phyloP scores from a whole-genome alignment of 805 yeast species.

The Wickerhamiella sergipiensis region DNA sequence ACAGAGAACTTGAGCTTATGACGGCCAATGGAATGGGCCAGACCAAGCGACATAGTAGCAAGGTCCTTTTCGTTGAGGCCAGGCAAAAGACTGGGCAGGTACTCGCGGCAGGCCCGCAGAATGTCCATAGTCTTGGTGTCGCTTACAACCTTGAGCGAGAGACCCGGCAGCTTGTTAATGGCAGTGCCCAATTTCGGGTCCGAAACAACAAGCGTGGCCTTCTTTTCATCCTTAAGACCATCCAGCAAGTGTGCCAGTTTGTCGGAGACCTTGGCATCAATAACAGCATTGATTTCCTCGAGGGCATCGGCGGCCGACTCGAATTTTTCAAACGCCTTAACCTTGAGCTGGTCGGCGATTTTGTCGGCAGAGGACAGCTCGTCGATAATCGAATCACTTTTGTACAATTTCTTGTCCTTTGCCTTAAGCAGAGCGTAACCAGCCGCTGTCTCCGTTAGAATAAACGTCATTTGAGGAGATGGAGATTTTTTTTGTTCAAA shows the following conservation, averaged over 20 bases:
- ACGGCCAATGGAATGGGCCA: conserved; percentile 97
- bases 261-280: conserved; percentile 86
- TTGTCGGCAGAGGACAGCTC: conserved; percentile 74
- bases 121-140: conserved; percentile 92
- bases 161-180: conserved; percentile 77
- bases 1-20: conserved; percentile 95
- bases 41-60: conserved; percentile 92
- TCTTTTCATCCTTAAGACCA: conserved; percentile 32
- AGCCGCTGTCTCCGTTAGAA: conserved; percentile 95
- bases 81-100: conserved; percentile 85
- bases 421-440: conserved; percentile 97
- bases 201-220: conserved; percentile 78
- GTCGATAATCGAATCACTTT: conserved; percentile 56
- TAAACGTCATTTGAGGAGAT: conserved; percentile 23
- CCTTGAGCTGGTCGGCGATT: conserved; percentile 79
- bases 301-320: conserved; percentile 89
- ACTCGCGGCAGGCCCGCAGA: conserved; percentile 89
- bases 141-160: conserved; percentile 75
- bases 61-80: conserved; percentile 78
- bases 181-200: conserved; percentile 95
- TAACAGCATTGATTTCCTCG: conserved; percentile 83
- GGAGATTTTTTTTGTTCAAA: conserved; percentile 7
- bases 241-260: conserved; percentile 59
- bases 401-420: conserved; percentile 92
- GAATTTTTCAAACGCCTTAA: conserved; percentile 91